phyloP scores from a whole-genome alignment of 139 green algal species.

The Zygnema circumcarinatum region DNA sequence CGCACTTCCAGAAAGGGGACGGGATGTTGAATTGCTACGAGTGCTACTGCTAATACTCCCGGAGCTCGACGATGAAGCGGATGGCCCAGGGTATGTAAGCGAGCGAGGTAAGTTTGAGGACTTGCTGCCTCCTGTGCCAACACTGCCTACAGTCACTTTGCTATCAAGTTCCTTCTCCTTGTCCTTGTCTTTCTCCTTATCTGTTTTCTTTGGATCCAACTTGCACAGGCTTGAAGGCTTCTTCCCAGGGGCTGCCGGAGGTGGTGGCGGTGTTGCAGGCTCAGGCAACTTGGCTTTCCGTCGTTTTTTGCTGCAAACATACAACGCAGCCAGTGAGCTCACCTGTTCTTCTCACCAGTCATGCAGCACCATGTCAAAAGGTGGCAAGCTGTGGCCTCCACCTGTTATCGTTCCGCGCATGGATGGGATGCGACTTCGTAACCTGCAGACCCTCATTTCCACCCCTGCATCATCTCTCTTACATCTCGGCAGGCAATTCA shows the following conservation, averaged over 20 bases:
- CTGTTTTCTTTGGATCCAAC: constrained; percentile 14
- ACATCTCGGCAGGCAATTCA: neutral
- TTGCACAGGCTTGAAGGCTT: constrained; percentile 7
- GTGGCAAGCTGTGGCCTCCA: neutral
- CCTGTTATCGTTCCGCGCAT: constrained; percentile 45
- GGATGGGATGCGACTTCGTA: constrained; percentile 37
- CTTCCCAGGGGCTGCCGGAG: neutral
- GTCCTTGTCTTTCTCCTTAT: constrained; percentile 1
- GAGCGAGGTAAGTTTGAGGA: constrained; percentile 4
- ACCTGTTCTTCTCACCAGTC: neutral
- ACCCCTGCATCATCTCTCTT: no score
- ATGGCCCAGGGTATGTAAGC: neutral
- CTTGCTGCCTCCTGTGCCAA: constrained; percentile 8
- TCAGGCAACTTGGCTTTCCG: constrained; percentile 36
- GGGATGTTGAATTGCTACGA: neutral
- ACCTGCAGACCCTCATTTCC: constrained; percentile 10
- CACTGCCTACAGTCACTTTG: neutral
- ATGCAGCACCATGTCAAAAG: neutral
- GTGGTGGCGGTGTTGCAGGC: neutral
- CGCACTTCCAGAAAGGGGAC: neutral
- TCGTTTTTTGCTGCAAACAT: constrained; percentile 30
- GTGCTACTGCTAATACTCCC: neutral
- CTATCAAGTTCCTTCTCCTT: constrained; percentile 7
- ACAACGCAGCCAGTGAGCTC: constrained; percentile 2
- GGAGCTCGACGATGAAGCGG: neutral